These are phyloP conservation scores for Metschnikowia hibisci DNA, from an alignment of 805 yeast genomes.

Conservation along the genomic window DNA sequence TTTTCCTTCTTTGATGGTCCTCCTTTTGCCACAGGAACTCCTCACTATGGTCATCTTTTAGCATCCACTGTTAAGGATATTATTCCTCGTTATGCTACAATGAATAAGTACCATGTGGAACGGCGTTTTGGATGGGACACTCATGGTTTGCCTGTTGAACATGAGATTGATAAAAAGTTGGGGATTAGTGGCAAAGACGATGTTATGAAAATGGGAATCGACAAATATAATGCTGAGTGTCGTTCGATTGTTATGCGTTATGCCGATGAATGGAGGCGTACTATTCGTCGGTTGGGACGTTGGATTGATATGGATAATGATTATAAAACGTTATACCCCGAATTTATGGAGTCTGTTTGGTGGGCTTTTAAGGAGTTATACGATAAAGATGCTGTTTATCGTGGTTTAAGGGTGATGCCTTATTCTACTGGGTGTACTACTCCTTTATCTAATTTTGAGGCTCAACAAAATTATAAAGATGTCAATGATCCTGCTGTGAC, in stretches of 20 bases:
- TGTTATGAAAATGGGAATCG: conserved; percentile 91
- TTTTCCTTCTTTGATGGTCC: conserved; percentile 98
- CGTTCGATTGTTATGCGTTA: conserved; percentile 96
- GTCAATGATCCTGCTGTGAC: conserved; percentile 97
- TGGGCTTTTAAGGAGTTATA: conserved; percentile 93
- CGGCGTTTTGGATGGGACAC: conserved; percentile 99
- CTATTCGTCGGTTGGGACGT: conserved; percentile 93
- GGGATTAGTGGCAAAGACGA: conserved; percentile 92
- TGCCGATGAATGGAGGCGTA: conserved; percentile 90
- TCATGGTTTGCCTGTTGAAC: conserved; percentile 97
- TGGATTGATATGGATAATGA: conserved; percentile 99
- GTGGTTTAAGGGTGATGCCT: conserved; percentile 98
- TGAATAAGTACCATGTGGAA: conserved; percentile 95
- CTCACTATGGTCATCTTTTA: conserved; percentile 96
- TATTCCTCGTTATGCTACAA: conserved; percentile 95
- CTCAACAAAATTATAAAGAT: conserved; percentile 96
- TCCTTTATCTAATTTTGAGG: conserved; percentile 95
- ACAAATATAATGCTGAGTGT: conserved; percentile 90
- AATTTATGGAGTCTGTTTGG: conserved; percentile 98
- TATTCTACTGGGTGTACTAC: conserved; percentile 97
- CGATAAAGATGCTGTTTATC: conserved; percentile 83
- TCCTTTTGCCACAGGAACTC: conserved; percentile 99
- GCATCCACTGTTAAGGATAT: conserved; percentile 97
- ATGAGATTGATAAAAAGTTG: conserved; percentile 95
- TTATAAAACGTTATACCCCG: conserved; percentile 92